Evolutionary conservation across 2,329 filamentous ascomycete genomes (phyloP), one percentile per base, ranked within the genome.

Genomic region (Rugonectria rugulosa): DNA sequence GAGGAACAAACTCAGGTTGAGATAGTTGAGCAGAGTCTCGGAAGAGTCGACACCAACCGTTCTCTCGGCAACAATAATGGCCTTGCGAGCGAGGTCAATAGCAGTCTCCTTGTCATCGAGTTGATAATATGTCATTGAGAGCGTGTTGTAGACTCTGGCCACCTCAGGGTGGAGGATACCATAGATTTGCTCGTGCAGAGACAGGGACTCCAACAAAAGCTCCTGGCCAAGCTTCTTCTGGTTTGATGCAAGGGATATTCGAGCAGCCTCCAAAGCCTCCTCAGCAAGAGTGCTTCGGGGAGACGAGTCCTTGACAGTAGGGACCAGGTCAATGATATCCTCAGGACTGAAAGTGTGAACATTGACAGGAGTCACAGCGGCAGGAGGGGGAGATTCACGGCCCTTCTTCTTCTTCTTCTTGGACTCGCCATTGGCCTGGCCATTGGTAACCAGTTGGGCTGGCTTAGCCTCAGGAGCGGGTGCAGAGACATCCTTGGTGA

Each of bases 41-140:
- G 92, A 87, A 42, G 93, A 93, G 75, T 99, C 95, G 49, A 99
- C 83, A 70, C 95, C 95, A 24, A 97, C 83, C 1, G 95, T 99
- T 50, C 95, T 87, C 80, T 99, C 95, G 2, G 93, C 90, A 36
- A 99, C 93, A 59, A 99, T 94, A 64, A 97, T 93, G 20, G 95
- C 93, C 79, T 99, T 99, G 71, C 92, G 91, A 15, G 95, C 93
- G 60, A 99, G 85, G 75, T 99, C 95, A 20, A 98, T 90, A 20
- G 95, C 95, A 9, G 92, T 91, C 31, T 93, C 91, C 81, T 98
- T 98, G 79, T 99, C 95, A 50, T 98, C 95, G n/a, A 97, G 85
- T 73, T 96, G 91, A 76, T 96, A 98, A 79, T 97, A 97, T 51
- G 98, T 83, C 81, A 96, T 97, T 3, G 95, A 97, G 40, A 99